Conservation (phyloP, 768 basidiomycete species). For the Leccinum fibrillosum region DNA sequence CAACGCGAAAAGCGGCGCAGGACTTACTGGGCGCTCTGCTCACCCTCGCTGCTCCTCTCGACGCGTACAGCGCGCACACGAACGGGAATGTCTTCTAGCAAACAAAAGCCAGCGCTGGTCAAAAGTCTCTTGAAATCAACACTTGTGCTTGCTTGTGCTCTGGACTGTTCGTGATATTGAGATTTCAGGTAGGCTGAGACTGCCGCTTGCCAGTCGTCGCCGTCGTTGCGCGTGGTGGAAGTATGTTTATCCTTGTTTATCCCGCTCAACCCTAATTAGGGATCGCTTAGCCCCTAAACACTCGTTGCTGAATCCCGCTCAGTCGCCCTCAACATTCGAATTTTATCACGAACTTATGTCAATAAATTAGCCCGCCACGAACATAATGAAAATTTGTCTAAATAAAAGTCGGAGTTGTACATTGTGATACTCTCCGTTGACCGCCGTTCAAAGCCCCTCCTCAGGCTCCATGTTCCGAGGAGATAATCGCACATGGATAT, state of each 20-base stretch:
- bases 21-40: background rate
- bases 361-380: no score
- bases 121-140: background rate
- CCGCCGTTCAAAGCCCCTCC: background rate
- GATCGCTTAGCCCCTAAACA: background rate
- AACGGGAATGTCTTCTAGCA: background rate
- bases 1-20: background rate
- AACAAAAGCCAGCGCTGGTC: background rate
- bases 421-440: background rate
- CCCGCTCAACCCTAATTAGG: background rate
- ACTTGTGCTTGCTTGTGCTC: background rate
- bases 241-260: slow-evolving; percentile 14
- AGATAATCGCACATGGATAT: slow-evolving; percentile 8
- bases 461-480: background rate
- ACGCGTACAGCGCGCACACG: background rate
- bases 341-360: no score
- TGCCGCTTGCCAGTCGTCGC: background rate
- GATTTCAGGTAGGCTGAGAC: background rate
- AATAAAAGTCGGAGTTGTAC: background rate
- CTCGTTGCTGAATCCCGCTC: background rate
- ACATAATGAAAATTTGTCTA: background rate
- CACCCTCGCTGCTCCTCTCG: background rate
- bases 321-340: background rate
- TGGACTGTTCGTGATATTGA: background rate
- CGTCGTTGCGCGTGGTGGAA: slow-evolving; percentile 11